Conservation (phyloP, 2,329 filamentous ascomycete genomes). For the Diaporthe sp. region DNA sequence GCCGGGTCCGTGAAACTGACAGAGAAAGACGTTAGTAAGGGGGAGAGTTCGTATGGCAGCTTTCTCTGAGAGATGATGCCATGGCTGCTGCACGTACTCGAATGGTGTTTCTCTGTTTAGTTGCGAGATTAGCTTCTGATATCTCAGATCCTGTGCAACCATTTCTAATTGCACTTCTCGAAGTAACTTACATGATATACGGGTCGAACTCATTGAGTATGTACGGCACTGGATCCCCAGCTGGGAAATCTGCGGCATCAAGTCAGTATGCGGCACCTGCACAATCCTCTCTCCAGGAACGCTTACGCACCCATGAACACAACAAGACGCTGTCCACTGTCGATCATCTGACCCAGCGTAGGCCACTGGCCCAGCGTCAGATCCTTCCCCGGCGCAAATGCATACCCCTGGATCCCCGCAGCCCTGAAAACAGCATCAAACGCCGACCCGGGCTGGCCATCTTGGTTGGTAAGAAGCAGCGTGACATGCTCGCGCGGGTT, state of each 20-base stretch:
- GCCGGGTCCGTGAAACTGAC: constrained; percentile 60
- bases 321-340: constrained; percentile 70
- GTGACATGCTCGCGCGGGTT: constrained; percentile 72
- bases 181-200: constrained; percentile 40
- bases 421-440: constrained; percentile 65
- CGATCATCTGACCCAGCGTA: constrained; percentile 74
- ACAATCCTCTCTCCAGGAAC: neutral
- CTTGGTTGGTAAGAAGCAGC: constrained; percentile 71
- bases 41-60: neutral
- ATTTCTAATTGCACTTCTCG: too few species aligned
- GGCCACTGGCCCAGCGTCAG: constrained; percentile 68
- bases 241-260: constrained; percentile 12
- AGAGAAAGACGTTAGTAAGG: neutral
- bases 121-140: neutral
- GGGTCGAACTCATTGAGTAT: constrained; percentile 72
- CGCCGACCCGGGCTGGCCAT: constrained; percentile 63
- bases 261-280: neutral
- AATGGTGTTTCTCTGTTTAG: constrained; percentile 70
- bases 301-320: constrained; percentile 71
- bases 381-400: constrained; percentile 60
- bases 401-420: constrained; percentile 66
- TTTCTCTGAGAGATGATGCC: neutral
- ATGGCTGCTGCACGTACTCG: constrained; percentile 48
- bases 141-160: too few species aligned
- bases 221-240: constrained; percentile 60